Percentiles rank a stretch among this genome's conserved stretches.
These are phyloP conservation scores for Austropuccinia psidii DNA, from an alignment of 1,284 basidiomycete species.

Conservation along the genomic window DNA sequence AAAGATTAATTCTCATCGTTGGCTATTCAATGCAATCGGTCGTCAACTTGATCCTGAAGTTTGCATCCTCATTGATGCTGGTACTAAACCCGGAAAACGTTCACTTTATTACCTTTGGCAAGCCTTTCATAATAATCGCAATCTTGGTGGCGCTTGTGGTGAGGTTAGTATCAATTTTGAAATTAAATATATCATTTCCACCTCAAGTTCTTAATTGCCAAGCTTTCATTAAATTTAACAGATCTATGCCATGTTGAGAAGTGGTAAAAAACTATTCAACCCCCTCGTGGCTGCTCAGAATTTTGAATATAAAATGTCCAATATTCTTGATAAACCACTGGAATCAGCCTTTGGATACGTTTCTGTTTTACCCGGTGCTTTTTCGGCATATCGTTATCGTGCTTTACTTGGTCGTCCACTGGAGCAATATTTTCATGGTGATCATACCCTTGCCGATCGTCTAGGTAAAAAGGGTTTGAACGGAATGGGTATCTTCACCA, in stretches of 20 bases:
- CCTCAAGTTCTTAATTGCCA: too few species aligned
- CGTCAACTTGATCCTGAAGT: conserved; percentile 76
- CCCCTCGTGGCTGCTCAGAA: conserved; percentile 76
- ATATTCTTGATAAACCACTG: conserved; percentile 82
- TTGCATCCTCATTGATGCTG: conserved; percentile 84
- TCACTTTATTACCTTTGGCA: conserved; percentile 98
- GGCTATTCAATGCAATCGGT: conserved; percentile 96
- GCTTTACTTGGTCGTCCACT: conserved; percentile 87
- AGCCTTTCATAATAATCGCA: conserved; percentile 63
- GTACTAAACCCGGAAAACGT: conserved; percentile 92
- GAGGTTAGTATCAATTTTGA: conserved; percentile 59
- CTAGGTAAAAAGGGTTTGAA: conserved; percentile 89
- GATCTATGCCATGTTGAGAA: conserved; percentile 90
- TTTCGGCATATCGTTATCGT: conserved; percentile 84
- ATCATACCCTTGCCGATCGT: conserved; percentile 77
- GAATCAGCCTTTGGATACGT: conserved; percentile 88
- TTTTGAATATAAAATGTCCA: conserved; percentile 98
- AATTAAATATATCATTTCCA: too few species aligned
- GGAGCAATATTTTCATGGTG: conserved; percentile 97
- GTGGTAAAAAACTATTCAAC: conserved; percentile 83
- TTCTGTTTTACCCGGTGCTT: conserved; percentile 89
- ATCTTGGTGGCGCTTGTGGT: conserved; percentile 88
- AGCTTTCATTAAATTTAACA: conserved; percentile 44
- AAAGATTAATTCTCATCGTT: conserved; percentile 56
- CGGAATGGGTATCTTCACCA: conserved; percentile 59